phyloP scores from a whole-genome alignment of 2,329 filamentous ascomycete genomes.

The Parasarocladium wereldwijsianum region DNA sequence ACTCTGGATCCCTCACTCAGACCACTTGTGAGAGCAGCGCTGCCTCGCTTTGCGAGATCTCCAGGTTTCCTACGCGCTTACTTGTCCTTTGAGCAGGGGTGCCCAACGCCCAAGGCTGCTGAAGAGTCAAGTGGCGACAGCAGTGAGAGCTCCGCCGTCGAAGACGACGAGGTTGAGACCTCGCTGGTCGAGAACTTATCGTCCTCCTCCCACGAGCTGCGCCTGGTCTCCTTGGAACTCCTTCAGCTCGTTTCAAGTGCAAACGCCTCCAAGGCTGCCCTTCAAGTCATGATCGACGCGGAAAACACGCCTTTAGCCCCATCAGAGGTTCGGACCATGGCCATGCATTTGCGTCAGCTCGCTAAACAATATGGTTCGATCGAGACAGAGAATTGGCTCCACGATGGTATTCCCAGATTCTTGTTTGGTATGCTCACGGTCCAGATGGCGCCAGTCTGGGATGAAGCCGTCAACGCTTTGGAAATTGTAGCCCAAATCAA shows the following conservation, averaged over 20 bases:
- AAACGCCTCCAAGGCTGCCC: constrained; percentile 11
- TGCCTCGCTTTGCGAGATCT: constrained; percentile 49
- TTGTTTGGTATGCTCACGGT: constrained; percentile 83
- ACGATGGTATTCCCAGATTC: constrained; percentile 61
- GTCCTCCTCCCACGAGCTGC: constrained; percentile 58
- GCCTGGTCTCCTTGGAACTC: constrained; percentile 58
- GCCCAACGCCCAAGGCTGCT: neutral
- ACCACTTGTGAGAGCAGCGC: constrained; percentile 49
- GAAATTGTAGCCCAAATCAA: constrained; percentile 59
- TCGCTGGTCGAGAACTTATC: constrained; percentile 61
- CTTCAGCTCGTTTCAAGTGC: constrained; percentile 40
- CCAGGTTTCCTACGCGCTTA: constrained; percentile 52
- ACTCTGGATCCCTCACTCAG: constrained; percentile 46
- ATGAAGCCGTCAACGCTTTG: constrained; percentile 63
- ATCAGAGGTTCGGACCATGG: constrained; percentile 60
- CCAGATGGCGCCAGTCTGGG: constrained; percentile 74
- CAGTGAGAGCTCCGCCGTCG: constrained; percentile 25
- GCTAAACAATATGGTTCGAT: constrained; percentile 46
- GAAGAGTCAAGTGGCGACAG: constrained; percentile 17
- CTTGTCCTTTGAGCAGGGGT: constrained; percentile 34
- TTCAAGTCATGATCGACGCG: constrained; percentile 53
- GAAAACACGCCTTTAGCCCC: constrained; percentile 69
- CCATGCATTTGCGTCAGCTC: constrained; percentile 76
- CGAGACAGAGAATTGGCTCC: constrained; percentile 47
- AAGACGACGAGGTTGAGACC: constrained; percentile 46